Percentiles rank a stretch among this genome's conserved stretches.
These are phyloP conservation scores for Neurospora terricola DNA, from an alignment of 495 filamentous ascomycete species.

Conservation along the genomic window DNA sequence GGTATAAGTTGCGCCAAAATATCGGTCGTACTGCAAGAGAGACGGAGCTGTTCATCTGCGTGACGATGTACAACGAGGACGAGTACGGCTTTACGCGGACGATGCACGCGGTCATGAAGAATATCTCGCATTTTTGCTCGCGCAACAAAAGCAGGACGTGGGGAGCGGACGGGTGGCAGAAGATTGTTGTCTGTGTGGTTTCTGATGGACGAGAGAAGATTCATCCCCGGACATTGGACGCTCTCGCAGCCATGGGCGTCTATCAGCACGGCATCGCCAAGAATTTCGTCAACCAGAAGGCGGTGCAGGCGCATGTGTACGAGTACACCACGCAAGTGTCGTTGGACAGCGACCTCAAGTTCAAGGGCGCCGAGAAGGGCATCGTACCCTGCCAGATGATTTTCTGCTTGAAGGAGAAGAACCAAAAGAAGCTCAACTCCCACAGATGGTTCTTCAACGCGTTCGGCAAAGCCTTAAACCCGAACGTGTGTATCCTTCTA, in stretches of 20 bases:
- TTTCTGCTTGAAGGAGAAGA: slow-evolving; percentile 97
- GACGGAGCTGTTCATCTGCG: slow-evolving; percentile 95
- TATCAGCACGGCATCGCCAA: slow-evolving; percentile 99
- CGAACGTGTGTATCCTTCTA: slow-evolving; percentile 92
- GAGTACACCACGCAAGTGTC: slow-evolving; percentile 99
- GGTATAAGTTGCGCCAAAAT: slow-evolving; percentile 94
- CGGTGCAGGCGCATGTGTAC: slow-evolving; percentile 84
- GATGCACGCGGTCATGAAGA: slow-evolving; percentile 98
- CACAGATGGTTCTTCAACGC: slow-evolving; percentile 99
- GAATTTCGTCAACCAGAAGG: slow-evolving; percentile 88
- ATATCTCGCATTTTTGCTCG: slow-evolving; percentile 92
- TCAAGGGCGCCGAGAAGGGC: slow-evolving; percentile 98
- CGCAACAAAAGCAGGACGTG: slow-evolving; percentile 87
- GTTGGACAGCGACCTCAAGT: slow-evolving; percentile 87
- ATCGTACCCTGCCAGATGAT: slow-evolving; percentile 99
- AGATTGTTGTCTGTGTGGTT: slow-evolving; percentile 96
- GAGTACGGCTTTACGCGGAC: slow-evolving; percentile 93
- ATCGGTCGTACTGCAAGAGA: slow-evolving; percentile 77
- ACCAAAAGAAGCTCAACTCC: slow-evolving; percentile 94
- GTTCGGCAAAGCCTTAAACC: slow-evolving; percentile 83
- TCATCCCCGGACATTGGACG: slow-evolving; percentile 87
- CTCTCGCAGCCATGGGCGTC: slow-evolving; percentile 95
- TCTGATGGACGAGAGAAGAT: slow-evolving; percentile 91
- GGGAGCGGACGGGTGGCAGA: slow-evolving; percentile 98
- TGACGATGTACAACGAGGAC: slow-evolving; percentile 99